Percentiles rank a stretch among this genome's conserved stretches.
These are phyloP conservation scores for Hypocrella siamensis DNA, from an alignment of 2,329 filamentous ascomycete genomes.

Conservation along the genomic window DNA sequence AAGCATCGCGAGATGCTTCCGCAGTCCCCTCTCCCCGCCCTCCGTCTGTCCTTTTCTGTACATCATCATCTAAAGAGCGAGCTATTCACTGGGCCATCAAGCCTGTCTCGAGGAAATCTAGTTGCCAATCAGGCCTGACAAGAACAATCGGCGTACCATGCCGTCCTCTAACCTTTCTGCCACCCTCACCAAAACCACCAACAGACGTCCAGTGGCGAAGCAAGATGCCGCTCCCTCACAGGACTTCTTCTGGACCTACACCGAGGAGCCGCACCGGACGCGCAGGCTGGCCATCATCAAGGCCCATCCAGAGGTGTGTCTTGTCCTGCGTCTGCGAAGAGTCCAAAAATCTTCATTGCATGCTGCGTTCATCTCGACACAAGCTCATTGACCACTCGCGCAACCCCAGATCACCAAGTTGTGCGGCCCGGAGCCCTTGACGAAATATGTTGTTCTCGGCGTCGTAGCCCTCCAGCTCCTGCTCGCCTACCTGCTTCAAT, in stretches of 20 bases:
- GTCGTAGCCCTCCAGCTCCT: conserved; percentile 73
- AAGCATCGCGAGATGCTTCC: no score
- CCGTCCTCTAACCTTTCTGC: conserved; percentile 16
- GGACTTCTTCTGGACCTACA: conserved; percentile 96
- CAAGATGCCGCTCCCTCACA: conserved; percentile 11
- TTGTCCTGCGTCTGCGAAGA: conserved; percentile 7
- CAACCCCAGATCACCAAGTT: conserved; percentile 74
- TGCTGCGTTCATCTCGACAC: no score
- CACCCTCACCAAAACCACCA: conserved; percentile 17
- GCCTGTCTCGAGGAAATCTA: no score
- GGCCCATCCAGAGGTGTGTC: conserved; percentile 73
- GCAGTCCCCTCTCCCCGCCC: no score
- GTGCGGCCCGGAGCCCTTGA: conserved; percentile 88
- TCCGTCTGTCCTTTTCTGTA: no score
- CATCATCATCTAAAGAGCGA: no score
- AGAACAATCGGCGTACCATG: no score
- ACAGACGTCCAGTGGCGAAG: conserved; percentile 9
- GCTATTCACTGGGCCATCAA: no score
- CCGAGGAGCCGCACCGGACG: conserved; percentile 90
- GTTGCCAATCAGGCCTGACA: no score
- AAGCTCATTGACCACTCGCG: background rate
- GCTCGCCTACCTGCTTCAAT: conserved; percentile 61
- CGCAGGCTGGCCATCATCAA: conserved; percentile 91
- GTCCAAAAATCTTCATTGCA: no score
- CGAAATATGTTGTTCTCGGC: conserved; percentile 76